phyloP scores from a whole-genome alignment of 2,329 filamentous ascomycete genomes.

The Cylindrodendrum hubeiense region DNA sequence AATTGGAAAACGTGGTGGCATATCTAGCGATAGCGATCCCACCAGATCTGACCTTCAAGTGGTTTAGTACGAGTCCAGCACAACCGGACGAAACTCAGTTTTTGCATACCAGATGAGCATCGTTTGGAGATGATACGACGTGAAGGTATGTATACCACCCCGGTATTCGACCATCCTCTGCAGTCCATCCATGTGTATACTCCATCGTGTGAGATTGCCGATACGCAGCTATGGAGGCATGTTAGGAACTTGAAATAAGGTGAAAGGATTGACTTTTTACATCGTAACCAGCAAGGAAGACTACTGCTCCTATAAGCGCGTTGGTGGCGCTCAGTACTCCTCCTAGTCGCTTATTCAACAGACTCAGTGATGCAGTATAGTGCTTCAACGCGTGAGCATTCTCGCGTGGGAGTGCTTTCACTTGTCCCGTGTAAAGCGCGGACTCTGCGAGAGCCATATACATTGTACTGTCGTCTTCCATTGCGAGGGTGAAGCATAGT shows the following conservation, averaged over 20 bases:
- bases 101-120: background rate
- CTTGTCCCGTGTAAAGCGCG: background rate
- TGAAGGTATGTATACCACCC: background rate
- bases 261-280: background rate
- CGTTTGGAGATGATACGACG: slow-evolving; percentile 2
- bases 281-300: background rate
- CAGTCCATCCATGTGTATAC: background rate
- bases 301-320: background rate
- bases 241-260: background rate
- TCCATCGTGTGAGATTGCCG: background rate
- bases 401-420: background rate
- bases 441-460: background rate
- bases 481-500: background rate
- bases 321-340: no score
- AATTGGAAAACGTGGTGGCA: background rate
- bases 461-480: background rate
- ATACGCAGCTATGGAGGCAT: background rate
- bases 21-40: background rate
- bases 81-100: background rate
- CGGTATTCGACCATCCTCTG: background rate
- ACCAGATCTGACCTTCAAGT: background rate
- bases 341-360: background rate
- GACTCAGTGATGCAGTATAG: background rate
- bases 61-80: background rate
- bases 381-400: background rate